Percentiles rank a stretch among this genome's conserved stretches.
Conservation (phyloP, 306 rosid species). For the Trifolium dubium region DNA sequence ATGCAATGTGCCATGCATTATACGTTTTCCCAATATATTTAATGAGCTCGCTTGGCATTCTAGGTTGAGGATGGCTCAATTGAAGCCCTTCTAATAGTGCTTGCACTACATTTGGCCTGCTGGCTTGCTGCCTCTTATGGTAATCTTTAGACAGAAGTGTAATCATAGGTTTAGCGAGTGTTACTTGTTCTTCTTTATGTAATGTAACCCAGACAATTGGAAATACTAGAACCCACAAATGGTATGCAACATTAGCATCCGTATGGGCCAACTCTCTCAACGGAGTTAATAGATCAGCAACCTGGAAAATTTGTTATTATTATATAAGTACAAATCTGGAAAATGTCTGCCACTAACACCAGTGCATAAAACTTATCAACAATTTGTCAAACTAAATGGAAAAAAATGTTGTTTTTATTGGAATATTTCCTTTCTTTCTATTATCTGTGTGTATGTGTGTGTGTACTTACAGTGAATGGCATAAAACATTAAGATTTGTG, state of each 20-base stretch:
- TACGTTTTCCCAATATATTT: slow-evolving; percentile 96
- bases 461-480: background rate
- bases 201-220: slow-evolving; percentile 99
- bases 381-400: background rate
- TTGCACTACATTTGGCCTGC: slow-evolving; percentile 97
- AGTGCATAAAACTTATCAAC: slow-evolving; percentile 24
- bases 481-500: background rate
- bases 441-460: too few species aligned
- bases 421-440: background rate
- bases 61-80: slow-evolving; percentile 98
- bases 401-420: background rate
- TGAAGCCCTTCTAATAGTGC: slow-evolving; percentile 99
- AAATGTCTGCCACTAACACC: slow-evolving; percentile 15
- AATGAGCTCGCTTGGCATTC: slow-evolving; percentile 99
- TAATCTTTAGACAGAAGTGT: slow-evolving; percentile 91
- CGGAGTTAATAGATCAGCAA: slow-evolving; percentile 87
- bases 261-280: slow-evolving; percentile 95
- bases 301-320: slow-evolving; percentile 54
- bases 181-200: slow-evolving; percentile 91
- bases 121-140: slow-evolving; percentile 93
- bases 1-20: slow-evolving; percentile 97
- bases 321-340: slow-evolving; percentile 6
- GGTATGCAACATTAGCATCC: slow-evolving; percentile 98
- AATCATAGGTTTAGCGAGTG: slow-evolving; percentile 97
- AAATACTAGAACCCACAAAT: slow-evolving; percentile 98